These are phyloP conservation scores for Protomyces inundatus DNA, from an alignment of 1,139 yeast species.

Conservation along the genomic window DNA sequence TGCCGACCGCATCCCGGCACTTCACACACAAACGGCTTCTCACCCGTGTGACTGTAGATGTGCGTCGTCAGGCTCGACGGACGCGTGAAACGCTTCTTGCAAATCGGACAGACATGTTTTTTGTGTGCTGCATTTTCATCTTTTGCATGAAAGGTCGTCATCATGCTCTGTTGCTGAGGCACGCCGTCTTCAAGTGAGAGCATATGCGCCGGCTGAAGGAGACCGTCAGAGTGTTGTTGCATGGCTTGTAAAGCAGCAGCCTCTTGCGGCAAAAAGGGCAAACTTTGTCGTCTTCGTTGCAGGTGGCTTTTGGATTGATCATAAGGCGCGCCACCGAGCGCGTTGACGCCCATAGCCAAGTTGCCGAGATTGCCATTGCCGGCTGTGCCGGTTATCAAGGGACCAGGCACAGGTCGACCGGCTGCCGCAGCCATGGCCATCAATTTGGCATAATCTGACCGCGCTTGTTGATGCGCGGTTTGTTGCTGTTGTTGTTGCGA, in stretches of 20 bases:
- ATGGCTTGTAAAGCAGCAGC: background rate
- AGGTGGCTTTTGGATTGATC: background rate
- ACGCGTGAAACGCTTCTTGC: conserved; percentile 70
- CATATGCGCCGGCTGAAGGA: background rate
- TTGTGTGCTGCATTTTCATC: conserved; percentile 8
- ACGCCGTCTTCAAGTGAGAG: background rate
- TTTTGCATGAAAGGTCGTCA: conserved; percentile 26
- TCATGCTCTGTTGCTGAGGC: conserved; percentile 21
- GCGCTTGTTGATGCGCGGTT: background rate
- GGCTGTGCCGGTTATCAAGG: background rate
- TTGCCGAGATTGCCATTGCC: background rate
- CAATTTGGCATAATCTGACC: background rate
- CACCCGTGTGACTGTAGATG: conserved; percentile 79
- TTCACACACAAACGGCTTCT: conserved; percentile 67
- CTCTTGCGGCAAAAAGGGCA: background rate
- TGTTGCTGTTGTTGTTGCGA: background rate
- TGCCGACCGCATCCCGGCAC: conserved; percentile 60
- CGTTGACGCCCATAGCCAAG: no score
- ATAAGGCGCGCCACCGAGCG: background rate
- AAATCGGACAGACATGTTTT: conserved; percentile 51
- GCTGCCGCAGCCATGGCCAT: conserved; percentile 4
- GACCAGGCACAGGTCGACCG: background rate
- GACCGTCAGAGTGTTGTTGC: background rate
- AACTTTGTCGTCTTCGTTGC: background rate
- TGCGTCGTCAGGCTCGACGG: conserved; percentile 79